phyloP scores from a whole-genome alignment of 1,284 basidiomycete species.

The Trametes versicolor region DNA sequence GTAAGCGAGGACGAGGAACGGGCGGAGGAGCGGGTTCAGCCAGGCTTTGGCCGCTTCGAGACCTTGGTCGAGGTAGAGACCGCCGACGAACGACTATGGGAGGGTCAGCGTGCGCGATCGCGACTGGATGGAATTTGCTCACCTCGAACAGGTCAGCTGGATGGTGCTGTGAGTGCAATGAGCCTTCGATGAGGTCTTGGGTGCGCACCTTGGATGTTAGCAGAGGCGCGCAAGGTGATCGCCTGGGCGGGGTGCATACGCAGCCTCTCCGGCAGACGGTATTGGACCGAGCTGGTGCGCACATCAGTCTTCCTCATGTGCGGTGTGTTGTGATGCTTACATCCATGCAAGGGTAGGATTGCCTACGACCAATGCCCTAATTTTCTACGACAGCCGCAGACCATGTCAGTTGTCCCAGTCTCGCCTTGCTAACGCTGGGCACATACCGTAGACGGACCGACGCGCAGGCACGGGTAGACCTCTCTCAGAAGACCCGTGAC shows the following conservation, averaged over 20 bases:
- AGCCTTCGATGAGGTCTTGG: not conserved
- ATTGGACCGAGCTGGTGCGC: slow-evolving; percentile 63
- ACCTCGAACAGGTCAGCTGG: slow-evolving; percentile 83
- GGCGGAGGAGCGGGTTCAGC: slow-evolving; percentile 68
- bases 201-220: slow-evolving; percentile 71
- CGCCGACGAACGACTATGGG: slow-evolving; percentile 75
- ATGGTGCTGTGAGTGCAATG: slow-evolving; percentile 3
- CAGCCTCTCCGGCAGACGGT: slow-evolving; percentile 67
- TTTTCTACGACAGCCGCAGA: slow-evolving; percentile 61
- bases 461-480: slow-evolving; percentile 72
- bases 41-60: slow-evolving; percentile 62
- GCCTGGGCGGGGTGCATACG: slow-evolving; percentile 75
- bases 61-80: slow-evolving; percentile 74
- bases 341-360: slow-evolving; percentile 77
- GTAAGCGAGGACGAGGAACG: slow-evolving; percentile 71
- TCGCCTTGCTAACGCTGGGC: too few species aligned
- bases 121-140: slow-evolving; percentile 25
- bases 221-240: slow-evolving; percentile 70
- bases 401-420: not conserved
- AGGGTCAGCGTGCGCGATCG: not conserved
- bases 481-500: slow-evolving; percentile 71
- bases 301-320: not conserved
- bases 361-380: slow-evolving; percentile 73
- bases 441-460: slow-evolving; percentile 78
- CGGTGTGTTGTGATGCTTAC: slow-evolving; percentile 42